Conservation (phyloP, 371 early-diverging fungal genomes). For the Neoconidiobolus thromboides region DNA sequence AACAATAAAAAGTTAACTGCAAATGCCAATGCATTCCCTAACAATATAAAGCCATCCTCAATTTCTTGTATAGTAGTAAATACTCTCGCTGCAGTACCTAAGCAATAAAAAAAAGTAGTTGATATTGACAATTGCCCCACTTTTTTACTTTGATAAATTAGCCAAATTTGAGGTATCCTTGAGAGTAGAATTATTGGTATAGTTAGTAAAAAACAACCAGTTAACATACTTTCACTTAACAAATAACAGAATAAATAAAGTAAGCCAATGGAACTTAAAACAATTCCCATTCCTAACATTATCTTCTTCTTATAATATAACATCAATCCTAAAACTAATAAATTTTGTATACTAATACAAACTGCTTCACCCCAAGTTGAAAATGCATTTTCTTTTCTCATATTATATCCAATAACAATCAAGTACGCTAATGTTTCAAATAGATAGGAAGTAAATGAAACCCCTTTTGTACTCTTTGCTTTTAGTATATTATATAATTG, state of each 20-base stretch:
- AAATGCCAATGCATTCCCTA: background rate
- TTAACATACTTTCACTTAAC: slow-evolving; percentile 33
- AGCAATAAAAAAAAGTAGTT: slow-evolving; percentile 63
- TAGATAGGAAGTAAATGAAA: slow-evolving; percentile 54
- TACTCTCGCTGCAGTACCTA: slow-evolving; percentile 68
- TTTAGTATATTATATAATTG: slow-evolving; percentile 77
- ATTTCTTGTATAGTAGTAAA: slow-evolving; percentile 82
- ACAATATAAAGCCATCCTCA: slow-evolving; percentile 31
- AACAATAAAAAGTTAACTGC: no score
- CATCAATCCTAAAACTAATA: slow-evolving; percentile 54
- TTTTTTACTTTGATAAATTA: slow-evolving; percentile 44
- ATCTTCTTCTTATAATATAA: slow-evolving; percentile 26
- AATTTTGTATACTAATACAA: slow-evolving; percentile 60
- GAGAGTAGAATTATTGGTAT: slow-evolving; percentile 70
- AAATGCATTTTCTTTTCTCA: slow-evolving; percentile 61
- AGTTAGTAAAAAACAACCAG: slow-evolving; percentile 42
- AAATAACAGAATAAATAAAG: slow-evolving; percentile 18
- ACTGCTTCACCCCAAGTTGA: slow-evolving; percentile 79
- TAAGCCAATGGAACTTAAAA: slow-evolving; percentile 15
- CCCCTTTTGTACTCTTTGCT: slow-evolving; percentile 49
- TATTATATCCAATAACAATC: slow-evolving; percentile 72
- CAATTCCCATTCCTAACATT: slow-evolving; percentile 14
- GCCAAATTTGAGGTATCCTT: slow-evolving; percentile 72
- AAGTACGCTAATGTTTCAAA: slow-evolving; percentile 65
- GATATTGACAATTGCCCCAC: slow-evolving; percentile 82